A percentile compares a stretch with the other conserved stretches of the same genome.
These are phyloP conservation scores for Giardia duodenalis DNA, from an alignment of 208 protist genomes.

Conservation along the genomic window DNA sequence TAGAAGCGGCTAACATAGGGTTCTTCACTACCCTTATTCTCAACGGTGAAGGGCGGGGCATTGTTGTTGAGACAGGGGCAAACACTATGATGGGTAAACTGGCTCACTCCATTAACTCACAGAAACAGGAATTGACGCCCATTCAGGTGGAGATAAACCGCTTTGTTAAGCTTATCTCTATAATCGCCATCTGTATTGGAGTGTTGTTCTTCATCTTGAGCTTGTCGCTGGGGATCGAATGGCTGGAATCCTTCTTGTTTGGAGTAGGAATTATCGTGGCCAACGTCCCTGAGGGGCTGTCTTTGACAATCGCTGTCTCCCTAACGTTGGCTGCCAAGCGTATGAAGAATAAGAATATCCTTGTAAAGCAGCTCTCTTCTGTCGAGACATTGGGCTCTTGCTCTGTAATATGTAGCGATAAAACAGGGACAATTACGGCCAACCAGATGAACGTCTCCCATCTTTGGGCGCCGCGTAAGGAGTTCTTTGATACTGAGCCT, in stretches of 20 bases:
- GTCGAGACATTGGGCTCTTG: constrained; percentile 51
- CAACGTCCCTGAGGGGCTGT: constrained; percentile 46
- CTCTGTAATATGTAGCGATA: constrained; percentile 51
- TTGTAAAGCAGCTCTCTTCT: constrained; percentile 38
- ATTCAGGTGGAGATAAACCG: constrained; percentile 25
- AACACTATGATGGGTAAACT: constrained; percentile 31
- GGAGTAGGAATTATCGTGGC: constrained; percentile 42
- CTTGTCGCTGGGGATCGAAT: background rate
- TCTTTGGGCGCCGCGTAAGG: background rate
- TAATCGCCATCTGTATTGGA: constrained; percentile 25
- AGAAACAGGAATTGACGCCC: background rate
- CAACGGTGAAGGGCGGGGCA: background rate
- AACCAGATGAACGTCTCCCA: constrained; percentile 51
- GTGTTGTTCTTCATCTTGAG: constrained; percentile 28
- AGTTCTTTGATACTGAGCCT: background rate
- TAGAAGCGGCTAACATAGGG: background rate
- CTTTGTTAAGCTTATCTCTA: constrained; percentile 23
- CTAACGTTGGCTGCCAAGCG: constrained; percentile 36
- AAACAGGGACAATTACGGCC: constrained; percentile 52
- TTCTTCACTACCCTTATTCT: background rate
- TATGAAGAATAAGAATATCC: constrained; percentile 42
- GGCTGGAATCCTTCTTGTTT: constrained; percentile 23
- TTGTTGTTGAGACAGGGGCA: constrained; percentile 30
- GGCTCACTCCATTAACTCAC: background rate
- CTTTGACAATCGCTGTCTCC: constrained; percentile 33